phyloP scores from a whole-genome alignment of 2,329 filamentous ascomycete genomes.

The Ceratocystis albifundus region DNA sequence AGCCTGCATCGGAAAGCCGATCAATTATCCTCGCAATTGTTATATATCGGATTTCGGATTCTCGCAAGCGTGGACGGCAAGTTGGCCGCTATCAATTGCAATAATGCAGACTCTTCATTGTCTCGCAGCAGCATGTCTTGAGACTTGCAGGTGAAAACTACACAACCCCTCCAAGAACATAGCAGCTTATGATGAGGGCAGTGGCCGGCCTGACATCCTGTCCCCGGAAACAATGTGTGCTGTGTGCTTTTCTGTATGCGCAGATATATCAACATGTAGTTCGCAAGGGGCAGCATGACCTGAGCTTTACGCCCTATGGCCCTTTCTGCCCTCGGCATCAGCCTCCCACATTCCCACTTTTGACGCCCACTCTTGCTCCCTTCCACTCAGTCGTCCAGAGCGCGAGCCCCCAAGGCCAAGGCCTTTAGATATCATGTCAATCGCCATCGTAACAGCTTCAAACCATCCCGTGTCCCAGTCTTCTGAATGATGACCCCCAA shows the following conservation, averaged over 20 bases:
- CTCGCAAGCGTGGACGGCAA: neutral
- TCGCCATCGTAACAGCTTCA: conserved; percentile 6
- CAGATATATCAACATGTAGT: neutral
- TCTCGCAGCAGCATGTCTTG: too few relatives aligned
- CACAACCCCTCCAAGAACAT: neutral
- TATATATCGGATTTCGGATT: neutral
- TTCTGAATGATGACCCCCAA: neutral
- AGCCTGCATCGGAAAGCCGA: neutral
- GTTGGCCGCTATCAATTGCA: neutral
- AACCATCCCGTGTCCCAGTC: conserved; percentile 1
- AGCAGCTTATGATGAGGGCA: neutral
- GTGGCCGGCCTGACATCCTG: neutral
- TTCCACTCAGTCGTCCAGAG: neutral
- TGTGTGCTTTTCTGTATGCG: neutral
- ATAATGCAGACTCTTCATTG: neutral
- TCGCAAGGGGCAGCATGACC: neutral
- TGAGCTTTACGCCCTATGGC: neutral
- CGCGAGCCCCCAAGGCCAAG: too few relatives aligned
- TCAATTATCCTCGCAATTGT: neutral
- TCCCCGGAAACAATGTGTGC: too few relatives aligned
- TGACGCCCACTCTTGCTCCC: neutral
- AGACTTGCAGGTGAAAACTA: neutral
- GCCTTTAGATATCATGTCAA: conserved; percentile 7
- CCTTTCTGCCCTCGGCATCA: neutral
- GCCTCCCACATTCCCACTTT: neutral